Evolutionary conservation across 2,329 filamentous ascomycete genomes (phyloP), one percentile per base, ranked within the genome.

Genomic region (Colletotrichum tanaceti): DNA sequence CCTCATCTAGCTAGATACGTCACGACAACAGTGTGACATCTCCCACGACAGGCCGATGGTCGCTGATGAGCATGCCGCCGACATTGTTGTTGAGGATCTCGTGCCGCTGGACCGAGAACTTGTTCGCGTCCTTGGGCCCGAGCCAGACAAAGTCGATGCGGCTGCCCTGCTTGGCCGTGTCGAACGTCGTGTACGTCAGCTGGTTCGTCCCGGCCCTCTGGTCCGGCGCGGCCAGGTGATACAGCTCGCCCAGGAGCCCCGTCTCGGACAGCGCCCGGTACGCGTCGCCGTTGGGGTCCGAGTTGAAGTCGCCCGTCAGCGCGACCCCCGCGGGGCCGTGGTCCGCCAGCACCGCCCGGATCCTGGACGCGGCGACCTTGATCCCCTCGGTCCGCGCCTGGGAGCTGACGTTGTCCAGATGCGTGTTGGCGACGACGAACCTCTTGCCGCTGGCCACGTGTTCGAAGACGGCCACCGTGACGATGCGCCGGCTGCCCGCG

Each of bases 71-170:
- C 44, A 77, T 78, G n/a, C 66, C 69, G 24, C 63, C 38, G n/a
- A 63, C 71, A 0, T 39, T 43, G 74, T 91, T 92, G 28, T 83
- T 75, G 58, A 91, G 74, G 13, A 92, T 89, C 3, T 85, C 86
- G 79, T 86, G 90, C 1, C 80, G 85, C 68, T 80, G 78, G 24
- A 86, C 80, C 3, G 75, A 75, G 46, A 75, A 76, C 4, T 78
- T 77, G 67, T 83, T 79, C 54, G 80, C 75, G 0, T 39, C 32
- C 43, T 58, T 63, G 13, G 71, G 69, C 1, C 71, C 71, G 20
- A 87, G 78, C 77, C 91, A 92, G 13, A 92, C 78, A 73, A 90
- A 92, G 77, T 93, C 91, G 72, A 93, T 91, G 59, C 86, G 79
- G 50, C 75, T 77, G 49, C 81, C 77, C 2, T 81, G 78, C 71